Base-by-base conservation (phyloP, 116 monocot genomes). In the Thalassia testudinum region DNA sequence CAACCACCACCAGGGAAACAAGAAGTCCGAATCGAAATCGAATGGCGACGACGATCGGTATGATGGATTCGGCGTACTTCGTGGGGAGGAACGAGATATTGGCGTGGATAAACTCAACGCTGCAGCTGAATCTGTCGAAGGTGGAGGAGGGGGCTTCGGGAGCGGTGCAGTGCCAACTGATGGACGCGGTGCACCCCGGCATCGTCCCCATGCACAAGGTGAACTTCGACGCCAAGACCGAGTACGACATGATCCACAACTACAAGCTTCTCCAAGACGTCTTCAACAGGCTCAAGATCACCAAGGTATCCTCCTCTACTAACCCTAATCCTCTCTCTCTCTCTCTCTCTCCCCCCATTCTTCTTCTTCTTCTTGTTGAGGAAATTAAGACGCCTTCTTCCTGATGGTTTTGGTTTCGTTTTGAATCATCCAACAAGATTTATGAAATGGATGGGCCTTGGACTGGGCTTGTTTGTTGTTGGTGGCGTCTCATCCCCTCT, bases 201-300 rank as follows among this genome's bases (percentile, higher is more conserved):
- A 57, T 87, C 53, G 92, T 92, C 47, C 80, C 92, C 1, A 92
- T 92, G 83, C 92, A 92, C 71, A 92, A 87, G 83, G 92, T 83
- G 10, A 93, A 93, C 62, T 93, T 93, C 62, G 93, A 93, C 54
- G 93, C 93, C 38, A 93, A 93, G 81, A 87, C 42, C 43, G 93
- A 93, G 62, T 93, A 93, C 53, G 93, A 93, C 40, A 93, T 93
- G 93, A 93, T 93, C 49, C 93, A 93, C 72, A 93, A 93, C 73
- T 93, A 93, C 70, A 93, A 93, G 71, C 83, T 93, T 17, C 81
- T 93, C 19, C 93, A 93, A 74, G 93, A 93, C 28, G 93, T 93
- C 18, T 93, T 93, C 61, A 87, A 84, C 72, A 93, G 84, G 78
- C 84, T 93, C 52, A 93, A 93, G 78, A 83, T 93, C 73, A 78